A percentile compares a stretch with the other conserved stretches of the same genome.
These are phyloP conservation scores for Fallopia convolvulus DNA, from an alignment of 148 eudicot species.

Conservation along the genomic window DNA sequence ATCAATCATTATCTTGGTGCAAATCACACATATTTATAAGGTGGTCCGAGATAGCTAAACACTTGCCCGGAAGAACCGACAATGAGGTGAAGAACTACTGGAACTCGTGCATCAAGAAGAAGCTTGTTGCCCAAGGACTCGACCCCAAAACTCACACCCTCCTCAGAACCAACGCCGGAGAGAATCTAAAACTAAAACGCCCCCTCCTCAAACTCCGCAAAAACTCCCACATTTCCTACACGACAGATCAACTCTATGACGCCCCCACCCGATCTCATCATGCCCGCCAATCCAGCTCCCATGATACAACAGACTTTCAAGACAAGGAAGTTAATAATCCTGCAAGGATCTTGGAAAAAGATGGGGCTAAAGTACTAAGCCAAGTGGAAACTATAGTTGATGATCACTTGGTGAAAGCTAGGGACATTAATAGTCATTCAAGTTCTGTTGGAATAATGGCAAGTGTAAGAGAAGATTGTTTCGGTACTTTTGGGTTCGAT, in stretches of 20 bases:
- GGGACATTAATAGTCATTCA: neutral
- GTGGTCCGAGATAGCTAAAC: conserved; percentile 8
- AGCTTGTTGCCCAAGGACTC: neutral
- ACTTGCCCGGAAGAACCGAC: conserved; percentile 7
- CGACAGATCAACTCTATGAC: neutral
- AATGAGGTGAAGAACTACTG: conserved; percentile 12
- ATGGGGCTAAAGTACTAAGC: neutral
- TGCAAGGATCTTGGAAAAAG: neutral
- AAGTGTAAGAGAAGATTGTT: neutral
- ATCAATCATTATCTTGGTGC: too few relatives aligned
- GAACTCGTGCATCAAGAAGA: conserved; percentile 11
- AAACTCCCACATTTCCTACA: neutral
- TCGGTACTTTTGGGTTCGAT: neutral
- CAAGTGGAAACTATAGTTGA: neutral
- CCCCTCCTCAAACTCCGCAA: neutral
- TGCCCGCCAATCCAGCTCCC: neutral
- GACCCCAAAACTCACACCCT: conserved; percentile 6
- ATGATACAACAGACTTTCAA: neutral
- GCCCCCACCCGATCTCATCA: neutral
- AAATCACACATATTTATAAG: neutral
- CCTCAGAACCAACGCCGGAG: neutral
- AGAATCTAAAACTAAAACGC: neutral
- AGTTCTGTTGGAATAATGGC: neutral
- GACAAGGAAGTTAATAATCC: neutral
- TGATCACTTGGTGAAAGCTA: neutral